Evolutionary conservation across 2,329 filamentous ascomycete genomes (phyloP).

Genomic region (Pyrenophora graminea): DNA sequence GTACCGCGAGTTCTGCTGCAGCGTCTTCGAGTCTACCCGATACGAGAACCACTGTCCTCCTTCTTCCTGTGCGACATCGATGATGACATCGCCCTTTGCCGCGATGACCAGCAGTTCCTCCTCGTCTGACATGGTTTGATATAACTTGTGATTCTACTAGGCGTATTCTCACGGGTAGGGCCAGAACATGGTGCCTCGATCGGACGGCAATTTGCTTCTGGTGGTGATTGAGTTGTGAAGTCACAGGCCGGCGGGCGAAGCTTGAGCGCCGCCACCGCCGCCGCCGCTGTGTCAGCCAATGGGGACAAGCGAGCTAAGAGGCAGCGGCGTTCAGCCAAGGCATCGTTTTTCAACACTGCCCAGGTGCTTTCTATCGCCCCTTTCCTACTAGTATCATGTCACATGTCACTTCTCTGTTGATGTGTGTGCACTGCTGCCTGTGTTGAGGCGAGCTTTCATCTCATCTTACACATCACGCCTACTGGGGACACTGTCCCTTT

Average conservation of each 20-base stretch:
- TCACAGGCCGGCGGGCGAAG: conserved; percentile 15
- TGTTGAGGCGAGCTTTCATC: background rate
- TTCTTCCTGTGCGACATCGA: conserved; percentile 69
- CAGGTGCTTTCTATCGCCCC: no score
- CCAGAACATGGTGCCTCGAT: conserved; percentile 52
- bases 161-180: conserved; percentile 53
- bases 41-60: conserved; percentile 61
- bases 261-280: conserved; percentile 2
- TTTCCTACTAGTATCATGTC: background rate
- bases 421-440: background rate
- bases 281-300: conserved; percentile 5
- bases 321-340: conserved; percentile 4
- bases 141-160: conserved; percentile 9
- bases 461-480: background rate
- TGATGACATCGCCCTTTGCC: conserved; percentile 65
- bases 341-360: background rate
- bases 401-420: background rate
- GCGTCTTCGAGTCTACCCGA: conserved; percentile 61
- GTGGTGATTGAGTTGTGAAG: conserved; percentile 6
- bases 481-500: no score
- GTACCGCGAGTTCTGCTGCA: conserved; percentile 69
- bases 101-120: conserved; percentile 57
- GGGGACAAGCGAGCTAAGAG: background rate
- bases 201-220: conserved; percentile 17
- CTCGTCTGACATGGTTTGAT: conserved; percentile 31